A percentile compares a stretch with the other conserved stretches of the same genome.
phyloP scores from a whole-genome alignment of 257 asterid genomes.

The Asclepias syriaca region DNA sequence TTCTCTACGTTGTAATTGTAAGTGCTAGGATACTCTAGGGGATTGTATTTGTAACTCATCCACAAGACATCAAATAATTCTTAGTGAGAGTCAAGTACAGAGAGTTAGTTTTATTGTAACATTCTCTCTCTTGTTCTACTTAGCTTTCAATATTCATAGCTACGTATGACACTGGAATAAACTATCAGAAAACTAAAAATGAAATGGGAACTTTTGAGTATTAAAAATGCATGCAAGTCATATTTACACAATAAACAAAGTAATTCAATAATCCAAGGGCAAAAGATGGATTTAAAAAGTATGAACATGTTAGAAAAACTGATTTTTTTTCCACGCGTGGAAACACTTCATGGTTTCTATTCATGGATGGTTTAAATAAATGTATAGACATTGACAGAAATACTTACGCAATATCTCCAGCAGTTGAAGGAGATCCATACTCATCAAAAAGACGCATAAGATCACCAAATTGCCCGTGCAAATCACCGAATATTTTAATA shows the following conservation, averaged over 20 bases:
- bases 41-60: too few relatives aligned
- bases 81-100: too few relatives aligned
- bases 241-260: background rate
- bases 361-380: background rate
- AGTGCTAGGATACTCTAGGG: too few relatives aligned
- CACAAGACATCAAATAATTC: too few relatives aligned
- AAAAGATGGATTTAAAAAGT: background rate
- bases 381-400: background rate
- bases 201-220: background rate
- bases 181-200: background rate
- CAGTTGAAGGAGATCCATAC: slow-evolving; percentile 99
- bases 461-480: slow-evolving; percentile 99
- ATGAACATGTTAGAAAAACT: background rate
- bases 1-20: too few relatives aligned
- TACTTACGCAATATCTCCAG: slow-evolving; percentile 96
- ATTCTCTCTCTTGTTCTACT: too few relatives aligned
- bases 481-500: slow-evolving; percentile 93
- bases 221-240: background rate
- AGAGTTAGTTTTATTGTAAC: too few relatives aligned
- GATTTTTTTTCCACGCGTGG: background rate
- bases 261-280: background rate
- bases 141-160: too few relatives aligned
- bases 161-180: too few relatives aligned
- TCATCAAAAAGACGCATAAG: slow-evolving; percentile 98
- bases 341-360: background rate